Base-by-base conservation (phyloP, 2,329 filamentous ascomycete species). In the Monosporascus cannonballus region DNA sequence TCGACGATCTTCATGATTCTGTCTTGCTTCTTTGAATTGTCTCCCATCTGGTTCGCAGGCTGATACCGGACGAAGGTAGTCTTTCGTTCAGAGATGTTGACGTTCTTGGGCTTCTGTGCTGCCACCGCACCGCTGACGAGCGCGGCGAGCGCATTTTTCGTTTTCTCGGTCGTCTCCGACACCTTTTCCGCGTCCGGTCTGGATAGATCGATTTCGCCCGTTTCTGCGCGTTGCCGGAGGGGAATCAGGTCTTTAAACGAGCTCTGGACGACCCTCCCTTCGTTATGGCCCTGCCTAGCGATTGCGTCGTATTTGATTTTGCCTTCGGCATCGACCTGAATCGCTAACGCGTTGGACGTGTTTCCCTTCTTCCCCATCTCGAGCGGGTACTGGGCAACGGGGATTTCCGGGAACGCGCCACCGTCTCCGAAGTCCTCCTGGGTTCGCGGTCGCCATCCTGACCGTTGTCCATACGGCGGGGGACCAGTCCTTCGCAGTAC, bases 1-100 rank as follows among this genome's bases (percentile, higher is more conserved):
- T 96, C 90, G 38, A 96, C 90, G 71, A 99, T 97, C 77, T 97
- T 97, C 83, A 99, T 95, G 59, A 99, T 96, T 15, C 94, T 86
- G 64, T 97, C 92, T 64, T 91, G 90, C 74, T 96, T 96, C 70
- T 86, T 87, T 39, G 82, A 84, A 69, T 91, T 78, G 64, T 83
- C 90, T 14, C 94, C 94, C 90, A 99, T 96, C 74, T 99, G 94
- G 64, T 94, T 93, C 42, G 92, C 90, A 4, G 94, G 94, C 17
- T 92, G 97, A 67, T 99, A 99, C 59, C 90, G 84, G 54, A 99
- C 94, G 69, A 91, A 99, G 0, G 93, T 97, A 6, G 94, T 85
- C 54, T 96, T 93, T 52, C 87, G 86, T 59, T 89, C 80, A 48
- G 82, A 80, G 7, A 87, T 83, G 64, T 91, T 92, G 62, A 97